Base-by-base conservation (phyloP, 805 yeast species). In the Sugiyamaella valdiviana region DNA sequence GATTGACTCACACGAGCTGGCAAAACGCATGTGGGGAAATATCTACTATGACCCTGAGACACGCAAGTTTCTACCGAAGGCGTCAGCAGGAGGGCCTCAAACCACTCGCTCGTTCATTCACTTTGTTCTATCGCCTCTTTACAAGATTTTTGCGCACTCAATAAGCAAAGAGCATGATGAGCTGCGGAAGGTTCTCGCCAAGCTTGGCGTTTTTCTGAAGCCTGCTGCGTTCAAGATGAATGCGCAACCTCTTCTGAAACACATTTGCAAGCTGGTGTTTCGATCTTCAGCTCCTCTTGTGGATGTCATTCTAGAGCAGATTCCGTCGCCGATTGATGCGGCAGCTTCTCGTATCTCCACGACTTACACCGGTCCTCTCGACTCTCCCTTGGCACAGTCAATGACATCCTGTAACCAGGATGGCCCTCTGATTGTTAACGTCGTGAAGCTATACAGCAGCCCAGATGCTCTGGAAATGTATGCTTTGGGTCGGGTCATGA, bases 41-140 rank as follows among this genome's bases (percentile, higher is more conserved):
- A 60, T 79, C 5, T 80, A 73, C 56, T 86, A 68, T 59, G 64
- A 78, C 44, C 57, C 66, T 1, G 48, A 52, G 0, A 55, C 67
- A 1, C 72, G 77, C 7, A 73, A 67, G 46, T 82, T 88, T 55
- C 15, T 37, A 2, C 59, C 73, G 0, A 62, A 62, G 0, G 32
- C 57, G 54, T 42, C 67, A 65, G 46, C 48, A 39, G 42, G 61
- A 51, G 29, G 20, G 3, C 14, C 36, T 14, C n/a, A 9, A 5
- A 35, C 20, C 6, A 61, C 51, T 50, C 51, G 67, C 37, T 62
- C 87, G 1, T 85, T 91, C 63, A 74, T 76, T 5, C 69, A 73
- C 40, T 83, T 88, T 56, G 73, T 93, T 6, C 66, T 89, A 6
- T 79, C 78, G 21, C 99, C 98, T 2, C 58, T 91, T 10, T 91